Percentiles rank a stretch among this genome's conserved stretches.
phyloP scores from a whole-genome alignment of 2,329 filamentous ascomycete genomes.

The Fusarium redolens region DNA sequence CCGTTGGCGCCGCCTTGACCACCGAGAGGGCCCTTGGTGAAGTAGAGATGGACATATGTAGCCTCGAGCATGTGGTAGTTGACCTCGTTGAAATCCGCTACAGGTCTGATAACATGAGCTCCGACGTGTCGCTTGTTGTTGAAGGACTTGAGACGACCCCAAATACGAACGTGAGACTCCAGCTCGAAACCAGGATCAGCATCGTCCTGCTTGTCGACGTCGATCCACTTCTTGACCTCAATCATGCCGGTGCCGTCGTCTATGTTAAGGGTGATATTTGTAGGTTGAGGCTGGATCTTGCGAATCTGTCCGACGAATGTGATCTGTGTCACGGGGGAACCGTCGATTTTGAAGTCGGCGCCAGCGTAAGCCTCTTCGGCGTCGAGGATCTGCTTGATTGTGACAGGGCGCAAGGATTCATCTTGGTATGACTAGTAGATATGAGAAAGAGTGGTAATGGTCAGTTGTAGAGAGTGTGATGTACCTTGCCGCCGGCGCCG shows the following conservation, averaged over 20 bases:
- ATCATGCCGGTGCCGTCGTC: conserved; percentile 95
- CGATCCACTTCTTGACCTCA: conserved; percentile 90
- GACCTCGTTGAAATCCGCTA: conserved; percentile 91
- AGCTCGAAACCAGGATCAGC: conserved; percentile 68
- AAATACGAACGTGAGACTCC: conserved; percentile 86
- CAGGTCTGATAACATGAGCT: conserved; percentile 81
- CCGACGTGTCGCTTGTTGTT: conserved; percentile 84
- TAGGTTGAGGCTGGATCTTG: conserved; percentile 84
- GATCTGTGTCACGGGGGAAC: conserved; percentile 73
- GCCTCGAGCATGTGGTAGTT: conserved; percentile 92
- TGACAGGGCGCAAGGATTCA: conserved; percentile 91
- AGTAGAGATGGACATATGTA: conserved; percentile 86
- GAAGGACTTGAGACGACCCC: conserved; percentile 85
- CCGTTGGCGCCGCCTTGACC: conserved; percentile 54
- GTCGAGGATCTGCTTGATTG: conserved; percentile 93
- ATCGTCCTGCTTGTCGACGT: conserved; percentile 67
- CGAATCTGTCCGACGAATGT: conserved; percentile 93
- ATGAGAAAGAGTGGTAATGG: conserved; percentile 12
- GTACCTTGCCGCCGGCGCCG: conserved; percentile 57
- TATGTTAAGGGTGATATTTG: conserved; percentile 91
- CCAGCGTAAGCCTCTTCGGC: conserved; percentile 79
- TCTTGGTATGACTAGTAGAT: conserved; percentile 70
- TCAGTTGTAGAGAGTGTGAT: neutral
- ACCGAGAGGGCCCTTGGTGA: conserved; percentile 74
- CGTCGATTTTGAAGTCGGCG: conserved; percentile 86